phyloP scores from a whole-genome alignment of 345 rosid genomes.

The Cardiospermum halicacabum region DNA sequence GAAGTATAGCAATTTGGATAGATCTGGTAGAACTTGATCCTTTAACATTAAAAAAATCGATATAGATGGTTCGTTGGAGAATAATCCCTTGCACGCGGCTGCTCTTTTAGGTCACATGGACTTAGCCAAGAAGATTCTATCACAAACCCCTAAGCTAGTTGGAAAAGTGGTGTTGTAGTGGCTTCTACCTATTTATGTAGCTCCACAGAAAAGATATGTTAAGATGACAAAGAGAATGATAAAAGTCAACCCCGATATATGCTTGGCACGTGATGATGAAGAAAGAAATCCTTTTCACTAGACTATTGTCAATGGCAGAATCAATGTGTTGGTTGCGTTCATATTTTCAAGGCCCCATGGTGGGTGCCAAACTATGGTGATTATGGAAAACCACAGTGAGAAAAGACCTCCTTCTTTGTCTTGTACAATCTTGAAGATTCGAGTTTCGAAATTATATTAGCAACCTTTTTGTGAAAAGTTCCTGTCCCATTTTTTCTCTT shows the following conservation, averaged over 20 bases:
- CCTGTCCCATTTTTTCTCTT: too few species aligned
- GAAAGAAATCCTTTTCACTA: conserved; percentile 27
- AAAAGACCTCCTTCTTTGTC: too few species aligned
- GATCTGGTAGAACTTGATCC: conserved; percentile 1
- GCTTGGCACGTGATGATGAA: conserved; percentile 12
- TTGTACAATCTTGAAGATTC: too few species aligned
- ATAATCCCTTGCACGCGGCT: conserved; percentile 13
- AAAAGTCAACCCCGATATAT: conserved; percentile 14
- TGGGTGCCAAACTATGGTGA: too few species aligned
- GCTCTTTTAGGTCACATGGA: conserved; percentile 20
- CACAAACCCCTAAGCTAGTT: conserved; percentile 15
- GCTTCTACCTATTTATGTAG: conserved; percentile 20
- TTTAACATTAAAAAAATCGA: conserved; percentile 4
- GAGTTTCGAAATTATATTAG: too few species aligned
- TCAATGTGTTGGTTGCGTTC: conserved; percentile 11
- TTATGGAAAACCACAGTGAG: too few species aligned
- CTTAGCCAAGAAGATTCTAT: conserved; percentile 15
- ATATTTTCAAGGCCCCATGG: too few species aligned
- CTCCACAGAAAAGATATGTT: conserved; percentile 22
- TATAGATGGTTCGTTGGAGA: not conserved
- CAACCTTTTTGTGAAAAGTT: too few species aligned
- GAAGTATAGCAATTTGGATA: not conserved
- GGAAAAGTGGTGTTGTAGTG: conserved; percentile 5
- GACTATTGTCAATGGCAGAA: conserved; percentile 22
- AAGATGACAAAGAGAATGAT: conserved; percentile 19